Conservation (phyloP, 1,284 basidiomycete species). For the Cutaneotrichosporon spelunceum region DNA sequence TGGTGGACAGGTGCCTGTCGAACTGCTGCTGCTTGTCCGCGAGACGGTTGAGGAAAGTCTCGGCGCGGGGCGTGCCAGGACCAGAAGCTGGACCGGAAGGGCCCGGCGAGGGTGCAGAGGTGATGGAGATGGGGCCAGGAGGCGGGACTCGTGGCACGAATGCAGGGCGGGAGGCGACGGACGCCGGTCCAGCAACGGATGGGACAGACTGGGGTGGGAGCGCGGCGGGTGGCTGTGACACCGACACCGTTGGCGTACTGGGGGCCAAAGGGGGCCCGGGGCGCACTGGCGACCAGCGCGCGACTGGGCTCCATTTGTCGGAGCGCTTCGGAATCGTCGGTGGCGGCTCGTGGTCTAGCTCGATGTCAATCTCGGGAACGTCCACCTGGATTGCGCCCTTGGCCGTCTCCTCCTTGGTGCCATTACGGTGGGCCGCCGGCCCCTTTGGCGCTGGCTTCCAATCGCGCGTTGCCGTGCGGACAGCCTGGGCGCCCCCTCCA, state of each 20-base stretch:
- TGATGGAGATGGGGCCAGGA: neutral
- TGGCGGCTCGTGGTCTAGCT: conserved; percentile 12
- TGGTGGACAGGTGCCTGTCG: conserved; percentile 23
- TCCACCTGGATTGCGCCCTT: neutral
- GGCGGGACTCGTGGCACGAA: neutral
- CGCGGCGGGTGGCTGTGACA: neutral
- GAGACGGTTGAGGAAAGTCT: conserved; percentile 25
- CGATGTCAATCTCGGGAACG: conserved; percentile 16
- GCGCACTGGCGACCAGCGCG: neutral
- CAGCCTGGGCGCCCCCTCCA: neutral
- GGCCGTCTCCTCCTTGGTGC: neutral
- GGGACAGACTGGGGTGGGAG: neutral
- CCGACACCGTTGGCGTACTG: neutral
- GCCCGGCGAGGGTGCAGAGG: neutral
- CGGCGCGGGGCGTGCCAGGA: neutral
- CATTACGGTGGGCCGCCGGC: neutral
- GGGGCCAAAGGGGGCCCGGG: neutral
- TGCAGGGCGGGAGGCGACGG: neutral
- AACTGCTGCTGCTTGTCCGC: conserved; percentile 30
- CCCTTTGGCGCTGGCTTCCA: conserved; percentile 10
- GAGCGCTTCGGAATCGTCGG: conserved; percentile 11
- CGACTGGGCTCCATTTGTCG: conserved; percentile 17
- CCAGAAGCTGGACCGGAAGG: conserved; percentile 2
- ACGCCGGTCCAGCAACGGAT: neutral
- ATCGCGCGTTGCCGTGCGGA: conserved; percentile 1